Conservation (phyloP, 306 rosid species). For the Dryas octopetala region DNA sequence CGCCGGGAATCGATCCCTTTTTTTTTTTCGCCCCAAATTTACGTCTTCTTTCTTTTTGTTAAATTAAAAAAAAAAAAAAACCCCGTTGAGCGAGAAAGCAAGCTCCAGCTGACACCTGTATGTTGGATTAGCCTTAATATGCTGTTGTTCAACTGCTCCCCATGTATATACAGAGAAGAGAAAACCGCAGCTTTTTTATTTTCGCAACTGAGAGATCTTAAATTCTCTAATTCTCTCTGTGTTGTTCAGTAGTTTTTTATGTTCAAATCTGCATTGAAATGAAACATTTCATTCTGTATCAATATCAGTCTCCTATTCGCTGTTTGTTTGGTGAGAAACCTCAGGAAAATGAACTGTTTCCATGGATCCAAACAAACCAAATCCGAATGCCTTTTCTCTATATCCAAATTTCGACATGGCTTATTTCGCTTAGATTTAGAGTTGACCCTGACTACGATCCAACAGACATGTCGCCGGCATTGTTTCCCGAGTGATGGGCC, state of each 20-base stretch:
- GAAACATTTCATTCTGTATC: background rate
- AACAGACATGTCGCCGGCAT: constrained; percentile 45
- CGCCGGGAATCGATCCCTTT: constrained; percentile 1
- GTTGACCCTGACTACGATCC: constrained; percentile 3
- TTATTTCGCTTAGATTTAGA: background rate
- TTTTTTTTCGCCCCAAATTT: background rate
- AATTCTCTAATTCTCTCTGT: constrained; percentile 22
- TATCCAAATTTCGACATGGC: too few relatives aligned
- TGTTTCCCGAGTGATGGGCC: constrained; percentile 25
- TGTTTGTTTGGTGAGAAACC: background rate
- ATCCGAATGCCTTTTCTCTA: background rate
- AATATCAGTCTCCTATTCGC: background rate
- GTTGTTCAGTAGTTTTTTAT: constrained; percentile 35
- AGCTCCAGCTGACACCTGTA: constrained; percentile 18
- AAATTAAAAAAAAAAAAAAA: background rate
- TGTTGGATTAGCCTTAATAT: constrained; percentile 4
- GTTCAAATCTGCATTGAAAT: background rate
- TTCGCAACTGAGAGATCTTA: constrained; percentile 42
- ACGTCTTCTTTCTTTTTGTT: background rate
- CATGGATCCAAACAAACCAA: background rate
- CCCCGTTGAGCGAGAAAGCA: constrained; percentile 9
- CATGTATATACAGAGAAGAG: constrained; percentile 9
- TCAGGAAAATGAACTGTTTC: background rate
- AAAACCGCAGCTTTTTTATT: background rate
- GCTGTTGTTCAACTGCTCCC: constrained; percentile 15